phyloP scores from a whole-genome alignment of 2,329 filamentous ascomycete species.

The Sclerotinia nivalis region DNA sequence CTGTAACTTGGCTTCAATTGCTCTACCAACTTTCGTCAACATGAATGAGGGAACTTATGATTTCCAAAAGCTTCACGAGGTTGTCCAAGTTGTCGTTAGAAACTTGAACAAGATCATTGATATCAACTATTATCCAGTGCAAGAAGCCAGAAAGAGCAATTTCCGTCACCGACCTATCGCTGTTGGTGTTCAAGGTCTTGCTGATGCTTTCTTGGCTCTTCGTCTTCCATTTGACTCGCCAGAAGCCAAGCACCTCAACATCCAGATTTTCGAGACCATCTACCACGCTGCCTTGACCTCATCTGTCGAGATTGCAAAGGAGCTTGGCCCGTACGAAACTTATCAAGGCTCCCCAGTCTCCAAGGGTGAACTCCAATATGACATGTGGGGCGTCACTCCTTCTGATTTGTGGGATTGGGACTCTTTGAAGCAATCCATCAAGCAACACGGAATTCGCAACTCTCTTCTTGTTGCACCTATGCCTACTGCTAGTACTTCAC shows the following conservation, averaged over 20 bases:
- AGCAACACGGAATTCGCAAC: slow-evolving; percentile 92
- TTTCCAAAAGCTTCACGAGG: slow-evolving; percentile 95
- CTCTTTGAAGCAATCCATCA: slow-evolving; percentile 83
- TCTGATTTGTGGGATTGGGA: slow-evolving; percentile 97
- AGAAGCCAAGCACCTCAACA: slow-evolving; percentile 91
- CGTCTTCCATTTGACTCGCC: slow-evolving; percentile 96
- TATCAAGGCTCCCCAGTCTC: slow-evolving; percentile 94
- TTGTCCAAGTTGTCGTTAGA: slow-evolving; percentile 85
- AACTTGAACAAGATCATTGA: slow-evolving; percentile 99
- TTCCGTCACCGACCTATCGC: slow-evolving; percentile 95
- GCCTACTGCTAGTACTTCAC: slow-evolving; percentile 95
- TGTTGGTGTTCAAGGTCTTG: slow-evolving; percentile 95
- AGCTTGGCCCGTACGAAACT: slow-evolving; percentile 80
- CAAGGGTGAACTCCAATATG: slow-evolving; percentile 93
- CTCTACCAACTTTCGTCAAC: slow-evolving; percentile 88
- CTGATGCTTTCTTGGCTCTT: slow-evolving; percentile 95
- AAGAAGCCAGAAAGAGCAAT: slow-evolving; percentile 92
- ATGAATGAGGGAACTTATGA: slow-evolving; percentile 82
- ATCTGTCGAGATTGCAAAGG: slow-evolving; percentile 82
- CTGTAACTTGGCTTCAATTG: slow-evolving; percentile 94
- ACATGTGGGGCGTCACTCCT: slow-evolving; percentile 97
- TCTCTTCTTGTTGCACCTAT: slow-evolving; percentile 93
- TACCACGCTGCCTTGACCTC: slow-evolving; percentile 93
- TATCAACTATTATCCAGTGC: slow-evolving; percentile 97
- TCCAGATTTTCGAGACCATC: slow-evolving; percentile 98